Evolutionary conservation across 306 rosid genomes (phyloP), one percentile per base, ranked within the genome.

Genomic region (Quercus agrifolia): DNA sequence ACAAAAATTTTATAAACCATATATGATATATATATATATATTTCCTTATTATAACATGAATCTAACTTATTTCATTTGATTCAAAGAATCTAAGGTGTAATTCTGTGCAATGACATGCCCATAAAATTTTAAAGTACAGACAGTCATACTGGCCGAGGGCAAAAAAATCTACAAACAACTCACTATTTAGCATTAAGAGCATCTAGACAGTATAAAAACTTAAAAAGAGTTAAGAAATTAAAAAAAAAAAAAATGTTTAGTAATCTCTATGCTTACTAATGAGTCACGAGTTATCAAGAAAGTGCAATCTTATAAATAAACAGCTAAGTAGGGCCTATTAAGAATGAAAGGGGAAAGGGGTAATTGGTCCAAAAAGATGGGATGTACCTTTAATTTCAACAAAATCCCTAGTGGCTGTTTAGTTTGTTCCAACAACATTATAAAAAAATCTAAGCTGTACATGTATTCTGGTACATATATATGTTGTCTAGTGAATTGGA

Each of bases 401-500:
- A 59, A 41, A 41, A 46, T 46, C 35, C 38, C 44, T 23, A 74
- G 14, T 74, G 70, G 63, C 33, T 30, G 44, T 41, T 41, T 61
- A 5, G 57, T 70, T 72, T 3, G 57, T 70, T 72, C 15, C 25
- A 72, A 49, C 30, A 73, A 51, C 73, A 72, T 14, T 8, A 71
- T 44, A 21, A 54, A 30, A 57, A 54, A 30, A 38, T 9, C 54
- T 18, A 63, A 62, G 30, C 51, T 79, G 70, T 64, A 75, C 74
- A 77, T 79, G 74, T 71, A 67, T 35, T 56, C 11, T 8, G 44
- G 75, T 73, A 68, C 75, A 73, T 49, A 3, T 13, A 49, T 13
- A 11, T 33, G 71, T 35, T 76, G 76, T 76, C 76, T 31, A 55
- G 55, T 51, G 61, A 61, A 21, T 77, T 27, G 64, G 75, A 63